Conservation (phyloP, 2,329 filamentous ascomycete species). For the Lecanicillium sp. region DNA sequence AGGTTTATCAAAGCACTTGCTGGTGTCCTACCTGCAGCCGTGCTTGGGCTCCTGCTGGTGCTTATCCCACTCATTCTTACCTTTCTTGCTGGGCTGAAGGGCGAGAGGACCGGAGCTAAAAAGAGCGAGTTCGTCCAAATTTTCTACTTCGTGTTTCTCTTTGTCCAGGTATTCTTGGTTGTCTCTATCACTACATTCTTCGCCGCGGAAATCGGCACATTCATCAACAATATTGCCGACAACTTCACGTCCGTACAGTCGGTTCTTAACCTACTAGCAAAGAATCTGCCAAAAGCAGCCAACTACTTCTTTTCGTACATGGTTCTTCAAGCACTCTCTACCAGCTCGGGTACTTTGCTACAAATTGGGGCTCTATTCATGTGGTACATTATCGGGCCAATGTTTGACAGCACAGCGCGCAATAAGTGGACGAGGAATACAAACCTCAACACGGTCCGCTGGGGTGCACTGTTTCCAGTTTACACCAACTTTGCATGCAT, state of each 20-base stretch:
- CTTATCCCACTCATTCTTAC: slow-evolving; percentile 74
- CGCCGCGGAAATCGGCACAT: slow-evolving; percentile 51
- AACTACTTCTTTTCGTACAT: slow-evolving; percentile 99
- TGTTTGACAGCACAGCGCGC: slow-evolving; percentile 73
- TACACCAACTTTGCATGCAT: slow-evolving; percentile 97
- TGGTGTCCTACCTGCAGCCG: slow-evolving; percentile 74
- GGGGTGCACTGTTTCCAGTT: slow-evolving; percentile 91
- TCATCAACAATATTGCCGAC: slow-evolving; percentile 44
- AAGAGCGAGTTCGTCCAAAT: slow-evolving; percentile 77
- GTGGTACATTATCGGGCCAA: slow-evolving; percentile 74
- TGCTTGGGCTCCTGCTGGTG: slow-evolving; percentile 72
- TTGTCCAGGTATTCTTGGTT: slow-evolving; percentile 90
- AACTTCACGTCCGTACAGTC: slow-evolving; percentile 47
- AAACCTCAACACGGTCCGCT: slow-evolving; percentile 66
- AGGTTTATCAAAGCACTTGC: slow-evolving; percentile 60
- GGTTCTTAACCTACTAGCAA: slow-evolving; percentile 64
- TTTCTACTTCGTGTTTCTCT: slow-evolving; percentile 91
- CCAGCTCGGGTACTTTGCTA: slow-evolving; percentile 80
- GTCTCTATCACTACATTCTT: slow-evolving; percentile 79
- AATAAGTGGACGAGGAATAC: slow-evolving; percentile 85
- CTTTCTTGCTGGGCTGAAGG: slow-evolving; percentile 64
- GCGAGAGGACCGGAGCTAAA: slow-evolving; percentile 74
- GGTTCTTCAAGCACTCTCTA: slow-evolving; percentile 86
- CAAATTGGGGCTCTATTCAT: slow-evolving; percentile 72
- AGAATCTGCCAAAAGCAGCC: slow-evolving; percentile 74